Percentiles rank a stretch among this genome's conserved stretches.
Evolutionary conservation across 495 filamentous ascomycete species (phyloP).

Genomic region (Hyaloscypha variabilis): DNA sequence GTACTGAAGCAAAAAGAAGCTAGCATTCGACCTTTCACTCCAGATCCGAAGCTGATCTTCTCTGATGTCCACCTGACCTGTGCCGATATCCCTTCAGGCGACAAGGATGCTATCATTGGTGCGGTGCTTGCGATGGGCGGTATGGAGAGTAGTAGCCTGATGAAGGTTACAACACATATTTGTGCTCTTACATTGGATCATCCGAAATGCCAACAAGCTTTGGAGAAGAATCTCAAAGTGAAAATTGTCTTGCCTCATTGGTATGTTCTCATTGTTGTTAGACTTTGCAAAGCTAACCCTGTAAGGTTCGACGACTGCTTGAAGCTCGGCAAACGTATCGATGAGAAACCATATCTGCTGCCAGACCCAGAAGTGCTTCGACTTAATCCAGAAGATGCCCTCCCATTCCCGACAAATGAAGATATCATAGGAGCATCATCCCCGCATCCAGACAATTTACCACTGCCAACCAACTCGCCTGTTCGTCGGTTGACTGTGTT

Average conservation of each 20-base stretch:
- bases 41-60: slow-evolving; percentile 89
- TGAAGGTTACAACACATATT: slow-evolving; percentile 80
- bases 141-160: slow-evolving; percentile 68
- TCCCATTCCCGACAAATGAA: slow-evolving; percentile 56
- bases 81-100: slow-evolving; percentile 79
- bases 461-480: slow-evolving; percentile 43
- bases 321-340: slow-evolving; percentile 83
- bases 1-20: slow-evolving; percentile 68
- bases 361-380: slow-evolving; percentile 82
- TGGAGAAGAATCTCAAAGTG: slow-evolving; percentile 63
- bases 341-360: slow-evolving; percentile 83
- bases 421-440: slow-evolving; percentile 76
- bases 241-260: slow-evolving; percentile 96
- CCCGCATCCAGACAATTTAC: slow-evolving; percentile 59
- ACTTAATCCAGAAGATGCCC: slow-evolving; percentile 51
- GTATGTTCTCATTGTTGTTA: slow-evolving; percentile 47
- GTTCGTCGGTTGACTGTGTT: slow-evolving; percentile 60
- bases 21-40: slow-evolving; percentile 81
- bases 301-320: slow-evolving; percentile 94
- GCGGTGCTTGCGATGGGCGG: slow-evolving; percentile 91
- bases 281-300: slow-evolving; percentile 30
- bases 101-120: slow-evolving; percentile 90
- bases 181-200: slow-evolving; percentile 79
- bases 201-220: slow-evolving; percentile 66
- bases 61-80: slow-evolving; percentile 75